These are phyloP conservation scores for Aquilaria malaccensis DNA, from an alignment of 345 rosid species.

Conservation along the genomic window DNA sequence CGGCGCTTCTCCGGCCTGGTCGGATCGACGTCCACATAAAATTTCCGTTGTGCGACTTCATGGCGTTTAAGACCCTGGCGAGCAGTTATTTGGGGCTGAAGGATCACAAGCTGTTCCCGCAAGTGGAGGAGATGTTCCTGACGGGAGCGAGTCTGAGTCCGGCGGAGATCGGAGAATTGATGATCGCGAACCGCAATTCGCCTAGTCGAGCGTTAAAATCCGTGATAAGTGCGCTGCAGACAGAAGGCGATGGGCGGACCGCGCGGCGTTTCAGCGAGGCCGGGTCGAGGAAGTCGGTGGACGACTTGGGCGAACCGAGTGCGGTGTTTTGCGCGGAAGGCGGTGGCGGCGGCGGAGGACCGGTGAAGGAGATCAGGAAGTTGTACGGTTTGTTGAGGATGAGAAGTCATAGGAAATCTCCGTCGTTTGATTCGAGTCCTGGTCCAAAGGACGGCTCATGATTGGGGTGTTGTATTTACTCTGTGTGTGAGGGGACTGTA, in stretches of 20 bases:
- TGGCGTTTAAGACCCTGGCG: conserved; percentile 72
- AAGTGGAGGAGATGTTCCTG: conserved; percentile 80
- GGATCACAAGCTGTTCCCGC: conserved; percentile 88
- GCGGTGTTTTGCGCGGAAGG: conserved; percentile 39
- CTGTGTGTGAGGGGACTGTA: too few species aligned
- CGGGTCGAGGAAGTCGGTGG: conserved; percentile 31
- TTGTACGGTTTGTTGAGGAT: conserved; percentile 55
- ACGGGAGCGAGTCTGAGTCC: conserved; percentile 73
- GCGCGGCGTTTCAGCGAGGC: conserved; percentile 21
- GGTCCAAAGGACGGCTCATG: conserved; percentile 24
- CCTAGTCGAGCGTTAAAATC: conserved; percentile 94
- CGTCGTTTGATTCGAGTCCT: conserved; percentile 33
- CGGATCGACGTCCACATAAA: conserved; percentile 82
- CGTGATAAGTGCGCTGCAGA: conserved; percentile 72
- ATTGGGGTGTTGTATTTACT: neutral
- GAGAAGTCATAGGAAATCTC: conserved; percentile 43
- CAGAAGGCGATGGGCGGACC: conserved; percentile 57
- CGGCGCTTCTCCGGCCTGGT: conserved; percentile 65
- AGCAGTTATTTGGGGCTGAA: conserved; percentile 66
- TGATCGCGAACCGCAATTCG: conserved; percentile 85
- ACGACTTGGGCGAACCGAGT: conserved; percentile 31
- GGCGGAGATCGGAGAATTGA: conserved; percentile 85
- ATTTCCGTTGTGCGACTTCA: conserved; percentile 80
- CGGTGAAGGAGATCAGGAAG: conserved; percentile 63
- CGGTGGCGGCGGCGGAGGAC: conserved; percentile 40